Base-by-base conservation (phyloP, 768 basidiomycete species). In the Agrocybe praecox region DNA sequence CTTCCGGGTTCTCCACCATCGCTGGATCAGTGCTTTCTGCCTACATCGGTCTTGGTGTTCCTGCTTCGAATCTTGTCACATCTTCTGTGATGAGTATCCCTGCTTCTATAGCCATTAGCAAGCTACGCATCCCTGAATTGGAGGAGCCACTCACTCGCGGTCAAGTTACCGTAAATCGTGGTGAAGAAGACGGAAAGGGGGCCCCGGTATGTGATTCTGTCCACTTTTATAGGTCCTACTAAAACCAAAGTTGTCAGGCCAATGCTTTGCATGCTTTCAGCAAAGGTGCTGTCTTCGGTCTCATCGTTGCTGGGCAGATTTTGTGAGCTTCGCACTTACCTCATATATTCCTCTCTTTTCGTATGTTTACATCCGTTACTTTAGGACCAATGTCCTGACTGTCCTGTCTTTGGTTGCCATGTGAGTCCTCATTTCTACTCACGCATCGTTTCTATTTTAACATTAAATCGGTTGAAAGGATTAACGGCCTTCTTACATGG, bases 81-180 rank as follows among this genome's bases (percentile, higher is more conserved):
- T 89, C 94, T 6, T 93, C 92, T 8, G 89, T 96, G 57, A 96
- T 96, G 94, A 90, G 88, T 69, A 96, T 97, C 58, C 95, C 95
- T 18, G 95, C 94, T 0, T 94, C 93, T 14, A 95, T 96, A 68
- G 84, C 94, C 2, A 94, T 96, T 65, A 90, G 88, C 68, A 96
- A 96, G 74, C 78, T 96, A 64, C 90, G 94, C 44, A 62, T 87
- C 32, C 94, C 94, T 0, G 94, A 96, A 74, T 69, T 79, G 23
- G 94, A 94, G 18, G 90, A 90, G 61, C 94, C 94, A 24, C 82
- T 94, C 44, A 95, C 94, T 24, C 88, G 90, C 32, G 94, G 94
- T 12, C 83, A 76, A 32, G 82, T 95, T 56, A 82, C 89, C 48
- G 80, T 95, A 54, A 90, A 93, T 70, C 88, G 91, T 60, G 94